These are phyloP conservation scores for Pleurotus citrinopileatus DNA, from an alignment of 768 basidiomycete genomes.

Conservation along the genomic window DNA sequence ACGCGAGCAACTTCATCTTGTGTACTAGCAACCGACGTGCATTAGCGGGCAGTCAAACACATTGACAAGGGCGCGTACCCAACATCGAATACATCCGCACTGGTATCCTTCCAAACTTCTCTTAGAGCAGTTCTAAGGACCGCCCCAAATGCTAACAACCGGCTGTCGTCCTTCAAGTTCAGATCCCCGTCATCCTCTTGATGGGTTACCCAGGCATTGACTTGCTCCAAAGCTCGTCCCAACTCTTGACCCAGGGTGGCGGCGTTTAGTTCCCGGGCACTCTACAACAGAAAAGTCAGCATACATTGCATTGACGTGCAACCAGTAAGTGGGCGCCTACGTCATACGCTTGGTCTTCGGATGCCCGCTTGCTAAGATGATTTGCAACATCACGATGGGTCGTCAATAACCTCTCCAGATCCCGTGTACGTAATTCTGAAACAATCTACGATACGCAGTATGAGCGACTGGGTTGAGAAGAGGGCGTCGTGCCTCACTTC, in stretches of 20 bases:
- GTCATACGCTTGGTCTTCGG: constrained; percentile 79
- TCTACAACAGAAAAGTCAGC: constrained; percentile 41
- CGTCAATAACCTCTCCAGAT: constrained; percentile 55
- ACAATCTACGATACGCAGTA: constrained; percentile 41
- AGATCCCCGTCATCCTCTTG: constrained; percentile 43
- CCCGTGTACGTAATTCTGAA: constrained; percentile 42
- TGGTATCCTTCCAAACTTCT: constrained; percentile 69
- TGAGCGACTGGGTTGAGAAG: neutral
- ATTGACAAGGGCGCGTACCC: constrained; percentile 47
- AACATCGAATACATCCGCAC: constrained; percentile 76
- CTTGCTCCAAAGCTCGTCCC: constrained; percentile 61
- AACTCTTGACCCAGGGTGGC: constrained; percentile 84
- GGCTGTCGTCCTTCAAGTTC: constrained; percentile 36
- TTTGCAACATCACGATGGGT: constrained; percentile 64
- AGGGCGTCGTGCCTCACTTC: constrained; percentile 47
- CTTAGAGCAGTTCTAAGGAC: constrained; percentile 63
- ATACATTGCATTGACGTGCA: no score
- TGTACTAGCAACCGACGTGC: no score
- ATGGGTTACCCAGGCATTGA: constrained; percentile 47
- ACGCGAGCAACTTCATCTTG: constrained; percentile 69
- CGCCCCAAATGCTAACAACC: constrained; percentile 47
- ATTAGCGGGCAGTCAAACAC: no score
- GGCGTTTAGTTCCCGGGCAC: constrained; percentile 78
- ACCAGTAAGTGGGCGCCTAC: no score
- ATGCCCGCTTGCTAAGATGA: constrained; percentile 68